These are phyloP conservation scores for Tetracentron sinense DNA, from an alignment of 164 flowering plant species.

Conservation along the genomic window DNA sequence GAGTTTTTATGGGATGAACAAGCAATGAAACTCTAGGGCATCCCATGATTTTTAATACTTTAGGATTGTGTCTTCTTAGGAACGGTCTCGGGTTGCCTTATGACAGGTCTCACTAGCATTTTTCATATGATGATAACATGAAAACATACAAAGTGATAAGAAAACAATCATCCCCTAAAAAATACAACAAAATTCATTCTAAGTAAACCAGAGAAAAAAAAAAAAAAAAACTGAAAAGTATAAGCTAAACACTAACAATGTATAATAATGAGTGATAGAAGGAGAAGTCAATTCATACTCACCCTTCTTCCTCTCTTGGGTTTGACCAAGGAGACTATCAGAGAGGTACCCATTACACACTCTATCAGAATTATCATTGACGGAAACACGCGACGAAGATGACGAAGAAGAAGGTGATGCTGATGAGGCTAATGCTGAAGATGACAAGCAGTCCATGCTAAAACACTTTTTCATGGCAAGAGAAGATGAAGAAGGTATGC, in stretches of 20 bases:
- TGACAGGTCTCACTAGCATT: too few species aligned
- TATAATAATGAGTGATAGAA: neutral
- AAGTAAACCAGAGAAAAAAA: too few species aligned
- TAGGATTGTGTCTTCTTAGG: too few species aligned
- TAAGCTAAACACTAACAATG: too few species aligned
- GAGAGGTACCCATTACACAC: conserved; percentile 51
- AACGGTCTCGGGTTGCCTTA: too few species aligned
- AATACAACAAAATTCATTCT: neutral
- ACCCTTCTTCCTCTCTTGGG: conserved; percentile 74
- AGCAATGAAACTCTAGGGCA: too few species aligned
- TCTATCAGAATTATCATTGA: conserved; percentile 33
- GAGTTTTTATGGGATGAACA: too few species aligned
- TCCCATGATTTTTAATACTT: too few species aligned
- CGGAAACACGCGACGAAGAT: conserved; percentile 25
- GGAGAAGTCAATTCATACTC: neutral
- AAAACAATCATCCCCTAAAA: neutral
- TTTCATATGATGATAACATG: neutral
- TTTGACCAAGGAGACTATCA: conserved; percentile 39
- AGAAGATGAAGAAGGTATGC: conserved; percentile 24
- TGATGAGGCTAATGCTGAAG: conserved; percentile 20
- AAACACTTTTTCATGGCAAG: conserved; percentile 53
- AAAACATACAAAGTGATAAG: neutral
- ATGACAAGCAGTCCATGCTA: conserved; percentile 57
- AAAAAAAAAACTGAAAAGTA: too few species aligned
- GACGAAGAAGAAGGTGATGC: conserved; percentile 33